Evolutionary conservation across 805 yeast genomes (phyloP).

Genomic region (Suhomyces canberraensis): DNA sequence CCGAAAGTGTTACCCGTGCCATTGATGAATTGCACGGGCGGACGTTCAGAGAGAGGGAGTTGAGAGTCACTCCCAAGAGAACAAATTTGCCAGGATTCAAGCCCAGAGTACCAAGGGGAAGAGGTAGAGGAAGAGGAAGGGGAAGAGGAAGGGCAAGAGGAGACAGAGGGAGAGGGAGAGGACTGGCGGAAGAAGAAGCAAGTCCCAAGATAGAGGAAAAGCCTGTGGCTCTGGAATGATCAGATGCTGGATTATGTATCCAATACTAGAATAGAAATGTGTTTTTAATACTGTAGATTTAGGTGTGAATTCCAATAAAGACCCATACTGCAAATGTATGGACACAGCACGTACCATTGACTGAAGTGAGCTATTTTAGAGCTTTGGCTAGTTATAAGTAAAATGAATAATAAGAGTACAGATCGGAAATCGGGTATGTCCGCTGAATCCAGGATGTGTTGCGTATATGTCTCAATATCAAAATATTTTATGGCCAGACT

Average conservation of each 20-base stretch:
- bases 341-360: too few species aligned
- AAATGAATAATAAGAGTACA: too few species aligned
- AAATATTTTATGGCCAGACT: too few species aligned
- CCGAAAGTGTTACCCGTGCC: conserved; percentile 45
- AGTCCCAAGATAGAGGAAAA: conserved; percentile 9
- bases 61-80: conserved; percentile 49
- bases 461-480: too few species aligned
- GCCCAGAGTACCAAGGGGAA: conserved; percentile 16
- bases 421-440: too few species aligned
- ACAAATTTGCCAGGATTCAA: conserved; percentile 51
- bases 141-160: conserved; percentile 38
- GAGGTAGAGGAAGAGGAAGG: conserved; percentile 22
- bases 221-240: conserved; percentile 9
- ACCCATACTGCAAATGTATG: too few species aligned
- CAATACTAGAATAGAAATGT: too few species aligned
- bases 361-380: too few species aligned
- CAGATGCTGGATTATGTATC: not conserved
- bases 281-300: too few species aligned
- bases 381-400: too few species aligned
- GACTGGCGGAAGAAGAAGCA: conserved; percentile 14
- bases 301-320: too few species aligned
- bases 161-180: conserved; percentile 20
- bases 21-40: conserved; percentile 39
- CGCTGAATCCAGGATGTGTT: too few species aligned
- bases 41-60: conserved; percentile 43